A percentile compares a stretch with the other conserved stretches of the same genome.
Conservation (phyloP, 768 basidiomycete genomes). For the Mycena albidolilacea region DNA sequence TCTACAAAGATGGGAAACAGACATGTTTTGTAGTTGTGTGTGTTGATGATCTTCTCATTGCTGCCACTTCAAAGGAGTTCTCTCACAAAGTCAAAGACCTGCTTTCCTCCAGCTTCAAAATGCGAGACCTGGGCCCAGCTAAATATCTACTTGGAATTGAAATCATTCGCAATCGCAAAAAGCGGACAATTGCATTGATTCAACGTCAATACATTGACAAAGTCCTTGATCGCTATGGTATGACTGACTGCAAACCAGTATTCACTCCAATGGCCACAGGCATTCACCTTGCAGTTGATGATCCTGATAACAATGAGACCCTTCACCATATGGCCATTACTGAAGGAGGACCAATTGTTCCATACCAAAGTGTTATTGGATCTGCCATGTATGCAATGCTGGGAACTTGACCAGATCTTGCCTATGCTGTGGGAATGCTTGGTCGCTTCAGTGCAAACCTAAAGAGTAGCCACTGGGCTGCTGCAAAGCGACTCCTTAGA, state of each 20-base stretch:
- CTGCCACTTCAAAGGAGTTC: too few relatives aligned
- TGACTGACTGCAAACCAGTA: neutral
- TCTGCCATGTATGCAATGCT: neutral
- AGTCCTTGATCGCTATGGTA: neutral
- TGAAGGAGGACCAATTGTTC: neutral
- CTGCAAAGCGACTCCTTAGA: too few relatives aligned
- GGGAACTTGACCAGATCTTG: too few relatives aligned
- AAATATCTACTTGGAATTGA: neutral
- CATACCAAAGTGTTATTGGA: neutral
- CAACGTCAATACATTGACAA: too few relatives aligned
- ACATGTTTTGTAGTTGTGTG: too few relatives aligned
- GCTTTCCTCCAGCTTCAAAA: constrained; percentile 6
- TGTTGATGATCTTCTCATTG: too few relatives aligned
- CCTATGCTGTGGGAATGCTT: too few relatives aligned
- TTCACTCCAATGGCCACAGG: constrained; percentile 4
- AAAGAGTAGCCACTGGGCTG: too few relatives aligned
- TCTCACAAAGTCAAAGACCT: neutral
- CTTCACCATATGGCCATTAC: neutral
- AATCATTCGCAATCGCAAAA: too few relatives aligned
- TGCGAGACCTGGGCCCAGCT: neutral
- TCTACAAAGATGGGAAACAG: too few relatives aligned
- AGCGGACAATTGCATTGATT: too few relatives aligned
- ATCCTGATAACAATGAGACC: neutral
- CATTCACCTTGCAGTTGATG: neutral
- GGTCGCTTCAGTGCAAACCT: too few relatives aligned